These are phyloP conservation scores for Pseudogymnoascus sp. DNA, from an alignment of 2,329 filamentous ascomycete species.

Conservation along the genomic window DNA sequence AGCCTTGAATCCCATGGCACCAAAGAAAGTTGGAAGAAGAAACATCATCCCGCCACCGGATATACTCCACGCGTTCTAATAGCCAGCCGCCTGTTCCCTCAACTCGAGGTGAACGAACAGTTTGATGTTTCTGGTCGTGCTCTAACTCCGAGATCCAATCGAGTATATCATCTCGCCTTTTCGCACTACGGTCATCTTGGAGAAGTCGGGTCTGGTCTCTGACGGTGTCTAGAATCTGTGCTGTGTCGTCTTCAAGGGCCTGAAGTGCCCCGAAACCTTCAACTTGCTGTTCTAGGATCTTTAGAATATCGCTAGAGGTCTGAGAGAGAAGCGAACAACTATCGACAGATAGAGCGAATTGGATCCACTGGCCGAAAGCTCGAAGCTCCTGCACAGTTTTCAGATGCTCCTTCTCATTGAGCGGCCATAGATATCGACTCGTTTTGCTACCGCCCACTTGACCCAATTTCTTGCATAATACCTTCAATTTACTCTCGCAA, in stretches of 20 bases:
- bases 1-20: slow-evolving; percentile 22
- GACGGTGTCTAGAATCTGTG: neutral
- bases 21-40: slow-evolving; percentile 14
- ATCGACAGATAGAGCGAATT: slow-evolving; percentile 21
- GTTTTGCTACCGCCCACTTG: neutral
- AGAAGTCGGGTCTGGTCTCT: neutral
- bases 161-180: neutral
- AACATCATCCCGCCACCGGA: neutral
- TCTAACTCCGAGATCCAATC: neutral
- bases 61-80: neutral
- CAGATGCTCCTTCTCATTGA: slow-evolving; percentile 20
- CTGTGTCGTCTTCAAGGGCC: neutral
- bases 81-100: slow-evolving; percentile 21
- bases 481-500: slow-evolving; percentile 12
- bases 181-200: neutral
- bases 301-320: slow-evolving; percentile 18
- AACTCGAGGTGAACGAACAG: slow-evolving; percentile 14
- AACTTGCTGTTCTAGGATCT: slow-evolving; percentile 17
- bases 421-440: slow-evolving; percentile 16
- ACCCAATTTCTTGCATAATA: slow-evolving; percentile 10
- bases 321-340: slow-evolving; percentile 18
- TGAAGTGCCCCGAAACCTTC: slow-evolving; percentile 14
- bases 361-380: slow-evolving; percentile 18
- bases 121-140: neutral
- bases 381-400: slow-evolving; percentile 18